Conservation (phyloP, 1,284 basidiomycete species). For the Ganoderma meredithae region DNA sequence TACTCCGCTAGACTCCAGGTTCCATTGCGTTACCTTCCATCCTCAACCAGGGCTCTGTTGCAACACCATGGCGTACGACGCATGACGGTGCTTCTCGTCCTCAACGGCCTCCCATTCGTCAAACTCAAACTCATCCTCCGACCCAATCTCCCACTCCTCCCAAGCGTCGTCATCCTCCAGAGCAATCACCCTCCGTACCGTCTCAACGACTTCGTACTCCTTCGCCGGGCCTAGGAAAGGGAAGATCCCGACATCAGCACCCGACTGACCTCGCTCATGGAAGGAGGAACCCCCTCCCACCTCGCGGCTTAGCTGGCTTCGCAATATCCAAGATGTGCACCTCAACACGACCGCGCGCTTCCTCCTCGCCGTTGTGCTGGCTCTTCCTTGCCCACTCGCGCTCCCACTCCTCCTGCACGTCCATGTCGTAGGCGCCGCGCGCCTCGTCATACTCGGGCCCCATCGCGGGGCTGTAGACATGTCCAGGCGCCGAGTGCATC, state of each 20-base stretch:
- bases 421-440: not conserved
- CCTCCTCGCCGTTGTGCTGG: not conserved
- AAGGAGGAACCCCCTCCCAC: conserved; percentile 12
- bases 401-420: conserved; percentile 8
- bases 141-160: conserved; percentile 2
- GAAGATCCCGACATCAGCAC: not conserved
- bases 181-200: conserved; percentile 6
- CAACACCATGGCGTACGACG: conserved; percentile 19
- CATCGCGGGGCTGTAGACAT: conserved; percentile 12
- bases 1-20: not conserved
- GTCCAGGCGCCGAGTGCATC: conserved; percentile 1
- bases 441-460: conserved; percentile 10
- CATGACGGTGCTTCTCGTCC: conserved; percentile 1
- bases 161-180: conserved; percentile 13
- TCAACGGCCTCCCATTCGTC: conserved; percentile 11
- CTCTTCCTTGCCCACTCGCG: conserved; percentile 8
- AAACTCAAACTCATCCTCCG: conserved; percentile 12
- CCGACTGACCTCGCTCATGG: not conserved
- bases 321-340: conserved; percentile 29
- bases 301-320: conserved; percentile 26
- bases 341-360: conserved; percentile 5
- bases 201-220: conserved; percentile 13
- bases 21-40: not conserved
- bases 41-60: not conserved
- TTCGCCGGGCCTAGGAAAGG: conserved; percentile 10